phyloP scores from a whole-genome alignment of 768 basidiomycete species.

The Tylopilus plumbeoviolaceoides region DNA sequence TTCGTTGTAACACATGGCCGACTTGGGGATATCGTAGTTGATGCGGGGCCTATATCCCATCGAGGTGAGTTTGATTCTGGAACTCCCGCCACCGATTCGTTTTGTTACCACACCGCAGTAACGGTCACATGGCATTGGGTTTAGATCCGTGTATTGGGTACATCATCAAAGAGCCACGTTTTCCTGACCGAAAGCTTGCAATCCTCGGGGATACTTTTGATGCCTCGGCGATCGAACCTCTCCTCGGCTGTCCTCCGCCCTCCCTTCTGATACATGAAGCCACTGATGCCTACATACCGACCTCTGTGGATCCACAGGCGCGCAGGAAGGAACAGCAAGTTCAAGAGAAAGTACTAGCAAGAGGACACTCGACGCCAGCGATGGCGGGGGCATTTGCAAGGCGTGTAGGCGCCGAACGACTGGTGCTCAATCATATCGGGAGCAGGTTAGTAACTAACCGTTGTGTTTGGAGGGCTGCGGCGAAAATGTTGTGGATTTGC shows the following conservation, averaged over 20 bases:
- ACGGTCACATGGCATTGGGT: not conserved
- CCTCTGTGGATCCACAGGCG: conserved; percentile 45
- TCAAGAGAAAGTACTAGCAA: conserved; percentile 47
- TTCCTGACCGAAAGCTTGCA: conserved; percentile 56
- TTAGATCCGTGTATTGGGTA: conserved; percentile 80
- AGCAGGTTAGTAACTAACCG: conserved; percentile 42
- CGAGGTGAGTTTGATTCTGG: conserved; percentile 46
- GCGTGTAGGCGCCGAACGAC: conserved; percentile 48
- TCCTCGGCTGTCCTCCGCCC: conserved; percentile 46
- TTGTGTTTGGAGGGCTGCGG: not conserved
- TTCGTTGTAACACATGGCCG: conserved; percentile 40
- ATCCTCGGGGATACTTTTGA: conserved; percentile 79
- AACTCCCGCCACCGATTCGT: not conserved
- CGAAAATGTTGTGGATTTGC: not conserved
- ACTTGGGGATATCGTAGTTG: conserved; percentile 47
- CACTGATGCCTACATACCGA: conserved; percentile 70
- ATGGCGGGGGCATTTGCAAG: conserved; percentile 79
- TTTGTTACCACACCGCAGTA: not conserved
- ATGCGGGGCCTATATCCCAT: conserved; percentile 75
- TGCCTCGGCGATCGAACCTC: conserved; percentile 52
- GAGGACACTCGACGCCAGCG: conserved; percentile 75
- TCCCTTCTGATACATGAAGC: conserved; percentile 84
- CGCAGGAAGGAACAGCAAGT: conserved; percentile 41
- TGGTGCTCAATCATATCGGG: conserved; percentile 79
- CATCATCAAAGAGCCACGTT: conserved; percentile 56